Evolutionary conservation across 345 rosid species (phyloP), one percentile per base, ranked within the genome.

Genomic region (Eucalyptus erythrocorys): DNA sequence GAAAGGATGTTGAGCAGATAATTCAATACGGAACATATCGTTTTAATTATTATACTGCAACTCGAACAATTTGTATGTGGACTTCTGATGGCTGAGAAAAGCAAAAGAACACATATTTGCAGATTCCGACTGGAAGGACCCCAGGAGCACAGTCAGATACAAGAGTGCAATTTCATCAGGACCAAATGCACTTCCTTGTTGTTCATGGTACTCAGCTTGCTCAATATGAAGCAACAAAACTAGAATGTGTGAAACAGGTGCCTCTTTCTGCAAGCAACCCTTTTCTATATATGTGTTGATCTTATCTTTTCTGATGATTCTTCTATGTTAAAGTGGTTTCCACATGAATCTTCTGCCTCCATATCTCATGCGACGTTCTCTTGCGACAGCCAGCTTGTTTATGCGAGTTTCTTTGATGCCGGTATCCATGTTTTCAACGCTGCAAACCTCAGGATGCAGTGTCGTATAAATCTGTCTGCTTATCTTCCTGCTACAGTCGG

Each of bases 201-300:
- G 99, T 96, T 51, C 99, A 97, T 86, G 99, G 96, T 91, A 94
- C 97, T 71, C 99, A 96, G 90, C 97, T 97, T 71, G 99, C 99
- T 45, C 95, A 96, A 87, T 96, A 92, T 86, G 99, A 97, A 91
- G 92, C 99, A 64, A 95, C 97, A 76, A 95, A 96, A 91, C 94
- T 97, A 80, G 99, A 97, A 86, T 95, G 98, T 80, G 89, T 94
- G 91, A 96, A 96, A 91, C 98, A 96, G 99, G 99, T 96, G 49
- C 50, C 37, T 48, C 76, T 87, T 80, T n/a, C 27, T 87, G 12
- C 32, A 32, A 87, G 53, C 53, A 13, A 59, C 43, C 66, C 82
- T 11, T 80, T 86, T 53, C 47, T 2, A 43, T 34, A 66, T 40
- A 40, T 14, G 24, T 71, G 45, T 59, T 48, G 53, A 40, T 80